Evolutionary conservation across 345 rosid genomes (phyloP), one percentile per base, ranked within the genome.

Genomic region (Ceriops decandra): DNA sequence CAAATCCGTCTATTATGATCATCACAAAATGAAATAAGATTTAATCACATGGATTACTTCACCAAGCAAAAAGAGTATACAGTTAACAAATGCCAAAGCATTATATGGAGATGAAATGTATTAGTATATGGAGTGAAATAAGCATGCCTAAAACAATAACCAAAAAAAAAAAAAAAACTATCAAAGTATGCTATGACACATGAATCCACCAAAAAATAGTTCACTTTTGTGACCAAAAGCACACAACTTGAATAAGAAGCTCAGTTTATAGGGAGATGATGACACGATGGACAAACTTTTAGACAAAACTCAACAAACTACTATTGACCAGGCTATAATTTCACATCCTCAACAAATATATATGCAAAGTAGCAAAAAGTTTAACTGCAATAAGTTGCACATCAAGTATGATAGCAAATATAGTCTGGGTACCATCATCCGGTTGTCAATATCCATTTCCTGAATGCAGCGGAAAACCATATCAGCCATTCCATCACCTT

Each of bases 401-500:
- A 54, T n/a, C 58, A 22, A 22, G 24, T 54, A 54, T 9, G 24
- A 63, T 63, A 38, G 84, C 91, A 96, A 33, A 91, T 26, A 54
- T 54, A 56, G 22, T 47, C 57, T 72, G 35, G 52, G 89, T 85
- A 95, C 97, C 93, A 78, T 88, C 97, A 95, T 91, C 31, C 99
- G 85, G 74, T 91, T 95, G 83, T 95, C 97, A 28, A 91, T 91
- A 84, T 95, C 97, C 99, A 95, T 91, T 87, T 95, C 99, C 84
- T 91, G 97, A 76, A 95, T 91, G 83, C 99, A 95, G 76, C 89
- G 96, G 72, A 95, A 95, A 72, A 89, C 99, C 99, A 91, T 95
- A 72, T 95, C 97, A 74, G 99, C 99, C 96, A 91, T 88, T 64
- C 99, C 99, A 87, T 95, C 99, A 72, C 97, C 97, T 84, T 93